Evolutionary conservation across 192 early-diverging fungal genomes (phyloP), one percentile per base, ranked within the genome.

Genomic region (Linnemannia zychae): DNA sequence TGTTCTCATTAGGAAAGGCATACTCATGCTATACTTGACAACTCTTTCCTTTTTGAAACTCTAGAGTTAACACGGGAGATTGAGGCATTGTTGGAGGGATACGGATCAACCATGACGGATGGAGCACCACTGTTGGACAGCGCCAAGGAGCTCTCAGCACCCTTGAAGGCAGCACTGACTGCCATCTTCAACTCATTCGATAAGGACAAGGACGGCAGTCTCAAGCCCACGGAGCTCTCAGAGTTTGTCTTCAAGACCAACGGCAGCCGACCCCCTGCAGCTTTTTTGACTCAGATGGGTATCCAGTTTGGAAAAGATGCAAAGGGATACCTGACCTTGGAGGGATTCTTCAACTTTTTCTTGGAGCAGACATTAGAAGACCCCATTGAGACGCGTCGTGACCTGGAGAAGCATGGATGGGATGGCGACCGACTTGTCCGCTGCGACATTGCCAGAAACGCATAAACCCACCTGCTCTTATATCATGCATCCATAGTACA

Each of bases 281-380:
- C 89, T 0, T 91, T 91, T 57, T 71, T 91, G 40, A 82, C 85
- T n/a, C 90, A 91, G 75, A 91, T 91, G 87, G 90, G 89, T 4
- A 80, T 88, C 50, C 72, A 87, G 31, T 91, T 91, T 79, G 90
- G 89, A 37, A 81, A 87, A 40, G 84, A 88, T 52, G 65, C 68
- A 13, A 82, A 84, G 50, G 87, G 89, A 17, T 90, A 88, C 77
- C 77, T 91, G 50, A 89, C 88, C 7, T 77, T 86, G 75, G 86
- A 90, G 36, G 90, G 90, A 4, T 91, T 91, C 60, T 84, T 90
- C 69, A 87, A 86, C 40, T 91, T 91, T 84, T 91, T 89, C 74
- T 76, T 91, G 68, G 89, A 90, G 57, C 90, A 91, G 71, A 91
- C 90, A 7, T 78, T 91, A 28, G 90, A 91, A 57, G 90, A 91